Evolutionary conservation across 495 filamentous ascomycete species (phyloP), one percentile per base, ranked within the genome.

Genomic region (Trichoderma gamsii): DNA sequence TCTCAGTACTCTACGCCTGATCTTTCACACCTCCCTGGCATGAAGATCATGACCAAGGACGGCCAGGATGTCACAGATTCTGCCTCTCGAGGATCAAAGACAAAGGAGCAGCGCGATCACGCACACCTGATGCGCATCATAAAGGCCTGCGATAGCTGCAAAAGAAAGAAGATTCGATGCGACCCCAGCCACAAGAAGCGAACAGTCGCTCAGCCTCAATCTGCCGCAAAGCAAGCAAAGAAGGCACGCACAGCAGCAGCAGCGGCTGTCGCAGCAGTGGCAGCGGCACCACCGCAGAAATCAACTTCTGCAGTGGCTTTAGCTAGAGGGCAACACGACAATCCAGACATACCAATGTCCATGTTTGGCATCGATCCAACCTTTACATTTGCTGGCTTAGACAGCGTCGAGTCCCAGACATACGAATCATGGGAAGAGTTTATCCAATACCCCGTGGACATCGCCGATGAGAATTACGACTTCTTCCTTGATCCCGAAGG

Each of bases 21-120:
- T 72, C 80, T 83, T 69, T 76, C 81, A 21, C 71, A 77, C 68
- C 76, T 85, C 23, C 84, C 84, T 11, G 84, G 84, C 66, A 85
- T 85, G 82, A 83, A 83, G 67, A 86, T 86, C 72, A 77, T 86
- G 77, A 85, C 83, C 69, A 81, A 79, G 75, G 84, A 86, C 65
- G 84, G 84, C 38, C 74, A 73, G 16, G 84, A 86, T 71, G 78
- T 86, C 61, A 86, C 84, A 64, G 82, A 82, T 76, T 81, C 80
- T 18, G 82, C 82, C 27, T 84, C 83, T 23, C 80, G 83, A 25
- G 84, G 84, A 25, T 83, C 81, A 74, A 86, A 86, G 78, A 84
- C 83, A 44, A 84, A 85, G 80, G 84, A 86, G 77, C 83, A 86
- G 74, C 78, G 84, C 29, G 84, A 86, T 65, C 84, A 85, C 71